Conservation (phyloP, 805 yeast species). For the Nakazawaea ishiwadae region DNA sequence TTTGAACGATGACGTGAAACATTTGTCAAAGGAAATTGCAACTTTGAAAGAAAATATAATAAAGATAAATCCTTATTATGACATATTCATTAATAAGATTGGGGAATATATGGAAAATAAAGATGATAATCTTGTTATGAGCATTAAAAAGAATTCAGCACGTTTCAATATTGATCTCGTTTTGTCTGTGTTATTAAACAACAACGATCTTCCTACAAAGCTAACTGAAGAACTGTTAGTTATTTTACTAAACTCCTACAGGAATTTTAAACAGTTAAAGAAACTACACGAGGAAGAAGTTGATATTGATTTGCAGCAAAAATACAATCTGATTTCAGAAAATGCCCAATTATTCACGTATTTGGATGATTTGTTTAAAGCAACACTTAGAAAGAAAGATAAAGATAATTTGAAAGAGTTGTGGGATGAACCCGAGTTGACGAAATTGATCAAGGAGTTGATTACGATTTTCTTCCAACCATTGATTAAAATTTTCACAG, state of each 20-base stretch:
- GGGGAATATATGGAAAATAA: constrained; percentile 23
- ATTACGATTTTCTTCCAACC: constrained; percentile 73
- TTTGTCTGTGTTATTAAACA: constrained; percentile 21
- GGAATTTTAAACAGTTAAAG: constrained; percentile 9
- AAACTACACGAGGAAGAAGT: constrained; percentile 13
- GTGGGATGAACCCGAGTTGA: constrained; percentile 83
- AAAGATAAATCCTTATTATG: constrained; percentile 16
- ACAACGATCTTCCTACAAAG: constrained; percentile 15
- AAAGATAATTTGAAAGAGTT: constrained; percentile 68
- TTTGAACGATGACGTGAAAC: constrained; percentile 68
- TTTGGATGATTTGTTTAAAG: constrained; percentile 57
- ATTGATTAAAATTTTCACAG: constrained; percentile 59
- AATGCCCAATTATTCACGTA: constrained; percentile 44
- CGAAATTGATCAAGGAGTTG: constrained; percentile 68
- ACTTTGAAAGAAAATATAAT: constrained; percentile 38
- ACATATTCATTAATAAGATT: constrained; percentile 19
- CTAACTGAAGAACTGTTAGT: constrained; percentile 14
- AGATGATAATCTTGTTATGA: constrained; percentile 21
- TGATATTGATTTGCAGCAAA: constrained; percentile 35
- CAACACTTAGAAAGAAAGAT: constrained; percentile 67
- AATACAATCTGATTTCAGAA: constrained; percentile 19
- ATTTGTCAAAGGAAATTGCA: constrained; percentile 49
- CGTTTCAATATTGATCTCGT: constrained; percentile 21
- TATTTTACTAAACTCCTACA: constrained; percentile 18
- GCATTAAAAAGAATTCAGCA: constrained; percentile 26